Base-by-base conservation (phyloP, 78 protist species). In the Chrysochromulina tobinii region DNA sequence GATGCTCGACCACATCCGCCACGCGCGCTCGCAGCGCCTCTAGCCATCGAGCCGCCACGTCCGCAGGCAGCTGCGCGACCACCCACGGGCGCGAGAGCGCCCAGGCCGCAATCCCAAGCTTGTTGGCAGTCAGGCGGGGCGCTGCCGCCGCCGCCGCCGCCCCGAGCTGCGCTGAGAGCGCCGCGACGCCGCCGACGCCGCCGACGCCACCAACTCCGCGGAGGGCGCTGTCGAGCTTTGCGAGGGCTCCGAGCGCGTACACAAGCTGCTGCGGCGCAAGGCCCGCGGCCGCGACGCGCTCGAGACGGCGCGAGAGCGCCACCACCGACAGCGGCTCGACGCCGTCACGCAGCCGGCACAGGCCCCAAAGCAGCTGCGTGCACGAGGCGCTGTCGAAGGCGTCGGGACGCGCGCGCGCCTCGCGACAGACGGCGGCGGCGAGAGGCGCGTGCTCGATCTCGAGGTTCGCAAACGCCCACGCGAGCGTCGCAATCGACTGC, bases 321-420 rank as follows among this genome's bases (percentile, higher is more conserved):
- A 18, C 4, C n/a, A 75, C 57, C 12, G 83, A 54, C 20, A 2
- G 11, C 14, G 83, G 58, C 54, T 2, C 12, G 23, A 75, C 83
- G 58, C 83, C 83, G 58, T 75, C 83, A 7, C 8, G 57, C n/a
- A 75, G 23, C 21, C 85, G 85, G 38, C 38, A 50, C 61, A 77
- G 61, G 7, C 61, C 85, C 85, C 85, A 77, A 25, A 77, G 85
- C 85, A 77, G 85, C 85, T 53, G 85, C 25, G 85, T 12, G 12
- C 48, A 3, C 14, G 61, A 14, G 27, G 57, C 58, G 61, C 14
- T 61, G 85, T 53, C 85, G 12, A 77, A 53, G 25, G 27, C 83
- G 50, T 12, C 79, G 55, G 51, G 79, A 12, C 79, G 38, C 50
- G 79, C 27, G 79, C 6, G 9, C 51, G 79, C 38, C 79, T 38